These are phyloP conservation scores for Elsinoe perseae DNA, from an alignment of 2,329 filamentous ascomycete genomes.

Conservation along the genomic window DNA sequence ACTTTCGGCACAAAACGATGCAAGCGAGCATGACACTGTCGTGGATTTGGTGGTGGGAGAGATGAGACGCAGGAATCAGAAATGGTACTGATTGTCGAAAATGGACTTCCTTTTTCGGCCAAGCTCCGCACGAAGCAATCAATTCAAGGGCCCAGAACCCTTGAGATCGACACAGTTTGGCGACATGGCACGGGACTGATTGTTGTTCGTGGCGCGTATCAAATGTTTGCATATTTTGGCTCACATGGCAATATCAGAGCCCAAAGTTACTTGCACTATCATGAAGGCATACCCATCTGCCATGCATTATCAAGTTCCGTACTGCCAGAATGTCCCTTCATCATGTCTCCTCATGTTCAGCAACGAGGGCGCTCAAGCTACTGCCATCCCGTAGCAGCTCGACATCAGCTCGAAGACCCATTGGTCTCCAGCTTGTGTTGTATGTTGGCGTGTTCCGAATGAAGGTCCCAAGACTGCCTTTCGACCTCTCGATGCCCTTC, in stretches of 20 bases:
- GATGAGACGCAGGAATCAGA: neutral
- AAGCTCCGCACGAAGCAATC: neutral
- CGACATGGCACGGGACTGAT: neutral
- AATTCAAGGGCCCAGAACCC: neutral
- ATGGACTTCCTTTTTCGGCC: neutral
- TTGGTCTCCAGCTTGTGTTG: slow-evolving; percentile 17
- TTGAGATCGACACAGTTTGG: neutral
- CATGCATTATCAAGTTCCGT: too few relatives aligned
- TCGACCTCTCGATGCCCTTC: slow-evolving; percentile 17
- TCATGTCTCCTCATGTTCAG: neutral
- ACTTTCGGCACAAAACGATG: neutral
- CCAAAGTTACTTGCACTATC: too few relatives aligned
- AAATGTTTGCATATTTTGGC: too few relatives aligned
- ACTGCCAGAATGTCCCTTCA: too few relatives aligned
- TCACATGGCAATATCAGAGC: too few relatives aligned
- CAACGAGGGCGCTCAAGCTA: slow-evolving; percentile 27
- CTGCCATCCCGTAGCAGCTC: slow-evolving; percentile 30
- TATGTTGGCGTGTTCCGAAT: slow-evolving; percentile 19
- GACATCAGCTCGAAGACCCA: slow-evolving; percentile 30
- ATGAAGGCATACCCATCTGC: too few relatives aligned
- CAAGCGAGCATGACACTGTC: neutral
- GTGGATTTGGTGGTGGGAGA: neutral
- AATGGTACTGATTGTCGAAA: neutral
- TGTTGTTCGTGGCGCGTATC: neutral
- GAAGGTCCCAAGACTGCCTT: slow-evolving; percentile 24